Evolutionary conservation across 2,329 filamentous ascomycete genomes (phyloP), one percentile per base, ranked within the genome.

Genomic region (Rutstroemia sp.): DNA sequence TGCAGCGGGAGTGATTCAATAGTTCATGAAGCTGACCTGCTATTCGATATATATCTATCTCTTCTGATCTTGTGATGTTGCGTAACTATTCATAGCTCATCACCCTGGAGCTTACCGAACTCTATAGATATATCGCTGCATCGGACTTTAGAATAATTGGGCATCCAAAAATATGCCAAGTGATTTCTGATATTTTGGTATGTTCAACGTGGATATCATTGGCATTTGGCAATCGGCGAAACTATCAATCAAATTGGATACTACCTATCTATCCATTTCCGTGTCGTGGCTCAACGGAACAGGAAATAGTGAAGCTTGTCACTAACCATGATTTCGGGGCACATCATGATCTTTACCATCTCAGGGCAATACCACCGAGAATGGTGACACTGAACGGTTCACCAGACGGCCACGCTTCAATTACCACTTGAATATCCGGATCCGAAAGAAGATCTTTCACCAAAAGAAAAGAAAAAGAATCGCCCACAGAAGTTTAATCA

Each of bases 401-500:
- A 54, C 34, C 34, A 42, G 48, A 16, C 27, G 12, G 21, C 34
- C 44, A 54, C 44, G 44, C 27, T 23, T 38, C 37, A 14, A 17
- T 42, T 42, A 42, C 48, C n/a, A 23, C 10, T 25, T 19, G 9
- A 50, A 37, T 19, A 34, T 51, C 21, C 16, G 39, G 39, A 17
- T 42, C 14, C 39, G 16, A 19, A 42, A n/a, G 17, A 42, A 42
- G 39, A 42, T 42, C 39, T 17, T n/a, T 27, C 25, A 27, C 25
- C 25, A 27, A 27, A 27, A 27, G 25, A 27, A 27, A 27, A 42
- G n/a, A n/a, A 49, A 54, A 21, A 41, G 9, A 23, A 17, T 48
- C 56, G 30, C 56, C 54, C 59, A 58, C 45, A 48, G 19, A n/a
- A n/a, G 39, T 38, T 19, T 57, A 30, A 59, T 60, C 57, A 27